A percentile compares a stretch with the other conserved stretches of the same genome.
These are phyloP conservation scores for Saccharomycopsis guyanensis DNA, from an alignment of 805 yeast species.

Conservation along the genomic window DNA sequence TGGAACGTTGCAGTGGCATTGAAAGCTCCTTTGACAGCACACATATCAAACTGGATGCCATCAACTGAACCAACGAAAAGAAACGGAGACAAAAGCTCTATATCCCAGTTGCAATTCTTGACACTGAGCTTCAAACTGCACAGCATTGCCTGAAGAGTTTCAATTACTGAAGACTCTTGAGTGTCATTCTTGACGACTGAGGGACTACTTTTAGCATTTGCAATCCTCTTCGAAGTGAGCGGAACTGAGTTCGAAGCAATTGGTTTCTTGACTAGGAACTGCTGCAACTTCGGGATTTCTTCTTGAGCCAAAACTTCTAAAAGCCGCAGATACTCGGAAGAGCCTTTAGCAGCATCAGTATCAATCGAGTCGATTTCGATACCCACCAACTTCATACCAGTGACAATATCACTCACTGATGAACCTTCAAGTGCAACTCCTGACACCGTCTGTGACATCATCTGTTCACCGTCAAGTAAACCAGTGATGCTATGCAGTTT, in stretches of 20 bases:
- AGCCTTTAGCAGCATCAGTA: slow-evolving; percentile 7
- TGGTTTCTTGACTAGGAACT: neutral
- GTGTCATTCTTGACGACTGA: neutral
- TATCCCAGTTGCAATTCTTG: slow-evolving; percentile 1
- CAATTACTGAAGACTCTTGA: neutral
- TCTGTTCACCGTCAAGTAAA: neutral
- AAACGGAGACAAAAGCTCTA: slow-evolving; percentile 18
- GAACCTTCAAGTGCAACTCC: neutral
- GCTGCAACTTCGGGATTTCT: slow-evolving; percentile 4
- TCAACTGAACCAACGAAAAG: slow-evolving; percentile 6
- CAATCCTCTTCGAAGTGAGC: neutral
- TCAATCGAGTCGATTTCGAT: neutral
- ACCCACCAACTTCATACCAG: slow-evolving; percentile 2
- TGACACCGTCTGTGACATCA: neutral
- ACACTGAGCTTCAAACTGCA: slow-evolving; percentile 1
- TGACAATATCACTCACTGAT: neutral
- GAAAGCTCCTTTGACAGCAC: neutral
- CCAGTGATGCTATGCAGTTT: neutral
- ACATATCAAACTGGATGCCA: neutral
- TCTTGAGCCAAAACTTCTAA: slow-evolving; percentile 3
- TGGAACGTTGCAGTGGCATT: neutral
- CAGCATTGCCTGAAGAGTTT: neutral
- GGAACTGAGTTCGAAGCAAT: neutral
- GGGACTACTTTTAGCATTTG: neutral
- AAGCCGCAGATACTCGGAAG: slow-evolving; percentile 10